Evolutionary conservation across 805 yeast genomes (phyloP).

Genomic region (Spathaspora hagerdaliae): DNA sequence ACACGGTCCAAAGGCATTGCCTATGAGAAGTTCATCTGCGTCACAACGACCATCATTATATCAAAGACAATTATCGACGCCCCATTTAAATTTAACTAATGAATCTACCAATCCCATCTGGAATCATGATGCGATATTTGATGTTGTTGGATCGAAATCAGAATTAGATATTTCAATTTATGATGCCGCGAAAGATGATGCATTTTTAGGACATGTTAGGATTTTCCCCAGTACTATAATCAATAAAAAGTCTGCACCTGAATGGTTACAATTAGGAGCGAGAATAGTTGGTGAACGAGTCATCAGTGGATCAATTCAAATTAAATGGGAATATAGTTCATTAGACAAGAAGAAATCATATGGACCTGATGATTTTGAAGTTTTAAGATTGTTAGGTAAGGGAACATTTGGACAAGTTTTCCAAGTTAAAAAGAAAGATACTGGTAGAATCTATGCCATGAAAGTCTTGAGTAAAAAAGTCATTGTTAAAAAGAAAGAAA

Average conservation of each 20-base stretch:
- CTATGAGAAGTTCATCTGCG: slow-evolving; percentile 7
- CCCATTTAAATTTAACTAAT: slow-evolving; percentile 25
- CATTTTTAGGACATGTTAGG: slow-evolving; percentile 81
- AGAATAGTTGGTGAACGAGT: slow-evolving; percentile 75
- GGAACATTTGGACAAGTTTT: slow-evolving; percentile 98
- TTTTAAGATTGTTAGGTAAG: slow-evolving; percentile 83
- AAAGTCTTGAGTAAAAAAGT: slow-evolving; percentile 92
- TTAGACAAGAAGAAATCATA: slow-evolving; percentile 68
- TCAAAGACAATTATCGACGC: slow-evolving; percentile 36
- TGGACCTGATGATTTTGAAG: slow-evolving; percentile 94
- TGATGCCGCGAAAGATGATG: slow-evolving; percentile 78
- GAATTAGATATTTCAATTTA: slow-evolving; percentile 89
- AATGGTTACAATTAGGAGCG: slow-evolving; percentile 74
- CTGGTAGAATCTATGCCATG: slow-evolving; percentile 93
- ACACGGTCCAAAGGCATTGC: slow-evolving; percentile 10
- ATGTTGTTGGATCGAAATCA: slow-evolving; percentile 79
- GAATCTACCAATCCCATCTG: slow-evolving; percentile 65
- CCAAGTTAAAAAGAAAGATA: slow-evolving; percentile 90
- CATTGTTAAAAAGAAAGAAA: slow-evolving; percentile 93
- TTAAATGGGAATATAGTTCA: slow-evolving; percentile 66
- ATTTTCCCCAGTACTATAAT: slow-evolving; percentile 53
- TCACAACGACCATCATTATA: slow-evolving; percentile 29
- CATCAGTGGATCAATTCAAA: slow-evolving; percentile 65
- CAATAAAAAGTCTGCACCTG: slow-evolving; percentile 38
- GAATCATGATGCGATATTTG: slow-evolving; percentile 92